These are phyloP conservation scores for Mallotus nudiflorus DNA, from an alignment of 345 rosid species.

Conservation along the genomic window DNA sequence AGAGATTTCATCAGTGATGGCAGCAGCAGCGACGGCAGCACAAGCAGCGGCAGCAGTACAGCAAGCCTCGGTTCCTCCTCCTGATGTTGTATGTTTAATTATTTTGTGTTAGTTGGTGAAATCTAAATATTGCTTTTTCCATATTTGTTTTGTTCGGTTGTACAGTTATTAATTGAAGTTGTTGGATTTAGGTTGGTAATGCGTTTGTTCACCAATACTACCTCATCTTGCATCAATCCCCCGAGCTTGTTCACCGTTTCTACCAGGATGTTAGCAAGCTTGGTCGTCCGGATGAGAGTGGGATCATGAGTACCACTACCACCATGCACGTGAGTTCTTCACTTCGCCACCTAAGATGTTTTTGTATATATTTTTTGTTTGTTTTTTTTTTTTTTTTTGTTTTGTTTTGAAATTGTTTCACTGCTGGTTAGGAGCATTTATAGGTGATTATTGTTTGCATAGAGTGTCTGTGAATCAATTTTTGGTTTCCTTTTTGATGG, in stretches of 20 bases:
- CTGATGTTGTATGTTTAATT: slow-evolving; percentile 27
- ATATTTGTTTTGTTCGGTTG: background rate
- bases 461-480: background rate
- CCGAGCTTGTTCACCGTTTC: slow-evolving; percentile 84
- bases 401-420: background rate
- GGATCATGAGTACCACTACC: slow-evolving; percentile 70
- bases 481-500: background rate
- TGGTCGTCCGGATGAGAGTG: slow-evolving; percentile 79
- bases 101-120: background rate
- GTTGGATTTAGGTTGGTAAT: slow-evolving; percentile 66
- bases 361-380: background rate
- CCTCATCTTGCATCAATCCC: slow-evolving; percentile 83
- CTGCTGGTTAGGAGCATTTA: no score
- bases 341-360: slow-evolving; percentile 1
- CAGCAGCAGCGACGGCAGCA: background rate
- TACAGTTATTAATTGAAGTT: background rate
- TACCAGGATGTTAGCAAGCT: slow-evolving; percentile 92
- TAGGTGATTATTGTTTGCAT: background rate
- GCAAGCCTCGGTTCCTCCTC: slow-evolving; percentile 11
- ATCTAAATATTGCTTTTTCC: background rate
- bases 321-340: slow-evolving; percentile 68
- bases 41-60: background rate
- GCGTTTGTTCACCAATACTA: slow-evolving; percentile 97
- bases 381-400: background rate
- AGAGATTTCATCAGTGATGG: slow-evolving; percentile 16